These are phyloP conservation scores for Sonneratia caseolaris DNA, from an alignment of 345 rosid genomes.

Conservation along the genomic window DNA sequence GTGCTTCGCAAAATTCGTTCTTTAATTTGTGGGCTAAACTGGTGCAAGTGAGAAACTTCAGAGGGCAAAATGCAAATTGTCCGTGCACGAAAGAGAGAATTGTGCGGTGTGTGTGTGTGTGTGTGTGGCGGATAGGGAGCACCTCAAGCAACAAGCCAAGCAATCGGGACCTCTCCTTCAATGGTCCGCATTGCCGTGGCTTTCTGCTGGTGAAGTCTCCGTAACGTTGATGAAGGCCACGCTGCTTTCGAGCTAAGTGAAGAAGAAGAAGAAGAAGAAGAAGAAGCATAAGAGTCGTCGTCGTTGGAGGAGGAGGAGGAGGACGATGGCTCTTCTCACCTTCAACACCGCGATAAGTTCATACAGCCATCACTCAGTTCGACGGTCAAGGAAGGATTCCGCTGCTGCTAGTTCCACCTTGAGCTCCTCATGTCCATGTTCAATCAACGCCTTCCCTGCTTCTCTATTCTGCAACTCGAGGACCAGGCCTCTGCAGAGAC, in stretches of 20 bases:
- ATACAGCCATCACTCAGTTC: neutral
- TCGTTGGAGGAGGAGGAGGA: neutral
- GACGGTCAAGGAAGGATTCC: neutral
- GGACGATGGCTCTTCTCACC: neutral
- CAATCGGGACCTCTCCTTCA: constrained; percentile 4
- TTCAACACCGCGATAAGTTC: neutral
- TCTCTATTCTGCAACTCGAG: neutral
- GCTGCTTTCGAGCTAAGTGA: neutral
- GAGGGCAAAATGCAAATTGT: no score
- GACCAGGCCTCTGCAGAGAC: neutral
- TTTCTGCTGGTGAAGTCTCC: neutral
- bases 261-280: neutral
- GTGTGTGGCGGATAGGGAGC: neutral
- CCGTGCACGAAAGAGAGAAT: no score
- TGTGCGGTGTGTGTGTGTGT: no score
- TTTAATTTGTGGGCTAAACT: no score
- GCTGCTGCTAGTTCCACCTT: neutral
- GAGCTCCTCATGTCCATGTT: neutral
- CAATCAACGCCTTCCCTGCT: neutral
- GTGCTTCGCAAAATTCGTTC: no score
- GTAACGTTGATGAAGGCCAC: neutral
- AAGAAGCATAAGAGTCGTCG: neutral
- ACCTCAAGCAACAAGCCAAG: neutral
- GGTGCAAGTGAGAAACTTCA: no score
- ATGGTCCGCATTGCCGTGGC: neutral